Evolutionary conservation across 2,329 filamentous ascomycete genomes (phyloP).

Genomic region (Elsinoe perseae): DNA sequence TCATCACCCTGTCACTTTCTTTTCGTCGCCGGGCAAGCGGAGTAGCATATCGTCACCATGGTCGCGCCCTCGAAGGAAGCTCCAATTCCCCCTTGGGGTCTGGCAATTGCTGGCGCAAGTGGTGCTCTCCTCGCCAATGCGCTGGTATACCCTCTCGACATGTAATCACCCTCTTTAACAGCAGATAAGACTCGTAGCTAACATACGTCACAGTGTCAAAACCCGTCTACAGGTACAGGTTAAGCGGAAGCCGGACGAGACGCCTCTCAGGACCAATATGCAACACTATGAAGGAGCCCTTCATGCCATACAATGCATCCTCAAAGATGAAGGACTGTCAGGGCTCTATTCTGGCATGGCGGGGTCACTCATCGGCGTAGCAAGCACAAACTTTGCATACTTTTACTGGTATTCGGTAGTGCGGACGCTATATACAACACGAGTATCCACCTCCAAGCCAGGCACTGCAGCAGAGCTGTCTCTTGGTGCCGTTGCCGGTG

Average conservation of each 20-base stretch:
- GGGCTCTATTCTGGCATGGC: constrained; percentile 87
- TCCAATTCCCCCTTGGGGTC: constrained; percentile 80
- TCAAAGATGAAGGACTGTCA: constrained; percentile 66
- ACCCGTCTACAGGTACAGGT: constrained; percentile 93
- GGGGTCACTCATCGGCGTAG: constrained; percentile 81
- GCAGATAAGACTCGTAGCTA: constrained; percentile 6
- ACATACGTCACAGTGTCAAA: constrained; percentile 63
- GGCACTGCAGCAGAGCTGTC: constrained; percentile 75
- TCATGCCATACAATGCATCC: constrained; percentile 81
- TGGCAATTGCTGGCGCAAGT: constrained; percentile 82
- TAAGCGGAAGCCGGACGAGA: constrained; percentile 47
- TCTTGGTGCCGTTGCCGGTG: constrained; percentile 79
- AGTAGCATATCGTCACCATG: constrained; percentile 32
- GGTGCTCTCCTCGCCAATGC: constrained; percentile 93
- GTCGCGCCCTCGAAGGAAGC: constrained; percentile 55
- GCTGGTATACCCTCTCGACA: constrained; percentile 90
- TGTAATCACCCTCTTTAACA: constrained; percentile 48
- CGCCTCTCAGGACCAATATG: constrained; percentile 41
- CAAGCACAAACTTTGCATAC: constrained; percentile 97
- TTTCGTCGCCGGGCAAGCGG: background rate
- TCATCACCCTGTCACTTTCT: background rate
- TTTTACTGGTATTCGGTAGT: constrained; percentile 98
- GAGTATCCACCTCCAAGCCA: constrained; percentile 46
- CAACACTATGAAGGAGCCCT: constrained; percentile 78
- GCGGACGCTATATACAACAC: constrained; percentile 65